Evolutionary conservation across 768 basidiomycete species (phyloP).

Genomic region (Russula dissimulans): DNA sequence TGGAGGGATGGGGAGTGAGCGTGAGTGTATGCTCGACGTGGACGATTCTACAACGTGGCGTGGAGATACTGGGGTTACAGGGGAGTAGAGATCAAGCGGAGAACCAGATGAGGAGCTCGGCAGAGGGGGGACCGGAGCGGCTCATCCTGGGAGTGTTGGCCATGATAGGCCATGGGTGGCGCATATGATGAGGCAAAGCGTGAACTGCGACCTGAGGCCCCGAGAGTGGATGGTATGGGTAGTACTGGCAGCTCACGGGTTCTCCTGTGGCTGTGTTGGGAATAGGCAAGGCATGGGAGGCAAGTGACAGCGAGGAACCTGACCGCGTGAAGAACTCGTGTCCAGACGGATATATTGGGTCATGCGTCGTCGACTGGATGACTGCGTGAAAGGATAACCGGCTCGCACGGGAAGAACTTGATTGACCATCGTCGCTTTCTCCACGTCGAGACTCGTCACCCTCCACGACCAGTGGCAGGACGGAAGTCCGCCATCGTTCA

Average conservation of each 20-base stretch:
- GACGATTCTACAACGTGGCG: neutral
- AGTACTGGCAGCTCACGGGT: constrained; percentile 2
- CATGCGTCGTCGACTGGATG: neutral
- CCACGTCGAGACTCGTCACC: neutral
- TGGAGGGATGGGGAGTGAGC: constrained; percentile 8
- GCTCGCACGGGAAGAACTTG: constrained; percentile 5
- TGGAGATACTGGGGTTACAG: neutral
- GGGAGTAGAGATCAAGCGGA: neutral
- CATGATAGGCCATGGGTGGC: neutral
- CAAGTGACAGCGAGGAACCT: constrained; percentile 3
- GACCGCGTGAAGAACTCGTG: neutral
- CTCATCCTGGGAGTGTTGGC: neutral
- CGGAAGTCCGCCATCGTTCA: constrained; percentile 7
- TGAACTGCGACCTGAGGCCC: neutral
- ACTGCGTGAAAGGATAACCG: constrained; percentile 6
- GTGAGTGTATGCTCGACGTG: constrained; percentile 1
- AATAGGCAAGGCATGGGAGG: neutral
- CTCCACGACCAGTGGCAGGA: neutral
- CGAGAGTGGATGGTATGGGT: neutral
- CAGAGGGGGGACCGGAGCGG: neutral
- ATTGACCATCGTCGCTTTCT: neutral
- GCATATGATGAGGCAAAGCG: neutral
- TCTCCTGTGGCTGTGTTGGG: neutral
- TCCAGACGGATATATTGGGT: neutral
- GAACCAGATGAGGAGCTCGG: neutral